Conservation (phyloP, 1,139 yeast genomes). For the Entelexis paramagnoliae region DNA sequence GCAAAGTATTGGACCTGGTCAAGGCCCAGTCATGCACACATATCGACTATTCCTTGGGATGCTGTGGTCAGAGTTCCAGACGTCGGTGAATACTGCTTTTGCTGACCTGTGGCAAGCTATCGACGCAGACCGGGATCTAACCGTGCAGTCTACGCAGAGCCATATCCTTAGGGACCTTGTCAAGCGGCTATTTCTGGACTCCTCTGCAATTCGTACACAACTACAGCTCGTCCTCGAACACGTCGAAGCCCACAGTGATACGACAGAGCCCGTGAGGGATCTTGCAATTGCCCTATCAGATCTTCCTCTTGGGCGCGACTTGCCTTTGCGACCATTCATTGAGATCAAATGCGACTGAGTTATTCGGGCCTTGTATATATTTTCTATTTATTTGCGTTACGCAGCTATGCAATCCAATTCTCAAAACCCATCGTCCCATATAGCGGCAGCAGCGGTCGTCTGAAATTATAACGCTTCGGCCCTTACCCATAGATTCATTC, state of each 20-base stretch:
- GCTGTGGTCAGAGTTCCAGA: constrained; percentile 13
- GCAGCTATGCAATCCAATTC: too few relatives aligned
- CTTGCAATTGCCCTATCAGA: not conserved
- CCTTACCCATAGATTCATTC: not conserved
- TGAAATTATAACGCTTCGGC: too few relatives aligned
- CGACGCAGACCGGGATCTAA: not conserved
- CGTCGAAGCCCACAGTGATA: not conserved
- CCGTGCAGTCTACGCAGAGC: constrained; percentile 2
- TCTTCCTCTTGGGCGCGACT: not conserved
- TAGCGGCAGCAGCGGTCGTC: too few relatives aligned
- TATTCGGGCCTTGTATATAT: not conserved
- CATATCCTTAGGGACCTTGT: not conserved
- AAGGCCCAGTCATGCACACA: constrained; percentile 3
- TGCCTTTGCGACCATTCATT: not conserved
- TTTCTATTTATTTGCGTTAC: not conserved
- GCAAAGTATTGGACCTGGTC: not conserved
- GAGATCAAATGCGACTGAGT: not conserved
- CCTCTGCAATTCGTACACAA: not conserved
- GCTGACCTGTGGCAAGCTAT: not conserved
- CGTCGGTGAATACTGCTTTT: constrained; percentile 6
- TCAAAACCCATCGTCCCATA: too few relatives aligned
- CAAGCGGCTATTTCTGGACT: constrained; percentile 1
- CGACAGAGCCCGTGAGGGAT: not conserved
- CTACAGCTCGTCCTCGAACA: not conserved
- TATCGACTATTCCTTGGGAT: constrained; percentile 5